phyloP scores from a whole-genome alignment of 208 protist species.

The Wallacemonas sp. region DNA sequence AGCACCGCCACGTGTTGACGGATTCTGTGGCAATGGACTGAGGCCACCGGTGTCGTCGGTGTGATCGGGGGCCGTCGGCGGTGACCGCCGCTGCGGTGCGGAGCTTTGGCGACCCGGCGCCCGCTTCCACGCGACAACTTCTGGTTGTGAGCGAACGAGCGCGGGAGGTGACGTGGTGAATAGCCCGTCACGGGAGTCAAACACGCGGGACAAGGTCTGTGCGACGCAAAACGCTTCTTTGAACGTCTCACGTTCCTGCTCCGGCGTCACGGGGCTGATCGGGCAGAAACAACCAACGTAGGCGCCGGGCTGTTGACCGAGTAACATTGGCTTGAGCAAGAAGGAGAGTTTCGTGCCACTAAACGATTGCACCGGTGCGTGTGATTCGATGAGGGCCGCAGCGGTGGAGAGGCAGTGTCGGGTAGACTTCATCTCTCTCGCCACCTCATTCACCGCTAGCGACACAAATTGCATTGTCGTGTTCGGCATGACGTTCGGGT shows the following conservation, averaged over 20 bases:
- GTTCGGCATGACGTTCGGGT: constrained; percentile 28
- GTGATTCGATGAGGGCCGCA: constrained; percentile 56
- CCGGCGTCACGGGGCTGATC: constrained; percentile 14
- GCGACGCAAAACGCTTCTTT: constrained; percentile 72
- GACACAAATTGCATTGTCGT: constrained; percentile 82
- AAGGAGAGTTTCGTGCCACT: constrained; percentile 55
- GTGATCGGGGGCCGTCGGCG: not conserved
- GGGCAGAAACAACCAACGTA: constrained; percentile 76
- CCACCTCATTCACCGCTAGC: constrained; percentile 49
- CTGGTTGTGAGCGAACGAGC: no score
- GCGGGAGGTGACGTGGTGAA: not conserved
- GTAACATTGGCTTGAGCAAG: constrained; percentile 67
- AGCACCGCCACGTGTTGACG: not conserved
- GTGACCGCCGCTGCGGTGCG: no score
- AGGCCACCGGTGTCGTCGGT: no score
- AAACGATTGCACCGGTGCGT: constrained; percentile 48
- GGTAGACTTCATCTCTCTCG: constrained; percentile 57
- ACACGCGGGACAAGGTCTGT: constrained; percentile 45
- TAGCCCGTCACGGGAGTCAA: constrained; percentile 8
- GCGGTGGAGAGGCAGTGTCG: constrained; percentile 63
- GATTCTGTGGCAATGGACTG: no score
- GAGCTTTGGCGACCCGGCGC: no score
- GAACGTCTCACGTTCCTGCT: constrained; percentile 50
- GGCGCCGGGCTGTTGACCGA: constrained; percentile 56
- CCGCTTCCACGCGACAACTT: no score